A percentile compares a stretch with the other conserved stretches of the same genome.
Conservation (phyloP, 495 filamentous ascomycete genomes). For the Xylaria palmicola region DNA sequence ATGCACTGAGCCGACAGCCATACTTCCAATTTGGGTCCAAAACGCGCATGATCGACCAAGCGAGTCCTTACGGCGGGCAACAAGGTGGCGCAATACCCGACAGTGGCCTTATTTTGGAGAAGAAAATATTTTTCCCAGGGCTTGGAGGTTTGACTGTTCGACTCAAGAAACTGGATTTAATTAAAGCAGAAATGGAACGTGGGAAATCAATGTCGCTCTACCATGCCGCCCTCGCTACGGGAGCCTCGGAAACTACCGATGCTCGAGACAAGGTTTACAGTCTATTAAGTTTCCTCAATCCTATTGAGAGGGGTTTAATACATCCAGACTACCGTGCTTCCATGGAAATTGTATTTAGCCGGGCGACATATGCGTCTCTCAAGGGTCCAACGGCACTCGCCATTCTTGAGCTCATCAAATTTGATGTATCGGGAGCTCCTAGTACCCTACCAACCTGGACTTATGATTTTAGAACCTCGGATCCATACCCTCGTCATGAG, state of each 20-base stretch:
- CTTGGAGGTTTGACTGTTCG: not conserved
- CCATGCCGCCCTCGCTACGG: not conserved
- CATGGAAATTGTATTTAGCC: not conserved
- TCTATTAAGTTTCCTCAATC: not conserved
- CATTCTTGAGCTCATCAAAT: not conserved
- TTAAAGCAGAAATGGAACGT: not conserved
- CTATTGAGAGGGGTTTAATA: not conserved
- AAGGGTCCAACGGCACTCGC: not conserved
- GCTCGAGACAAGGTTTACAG: slow-evolving; percentile 1
- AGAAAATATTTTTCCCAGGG: not conserved
- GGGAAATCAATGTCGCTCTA: not conserved
- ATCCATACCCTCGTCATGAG: not conserved
- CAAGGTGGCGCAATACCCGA: not conserved
- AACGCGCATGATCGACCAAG: not conserved
- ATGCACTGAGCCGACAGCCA: not conserved
- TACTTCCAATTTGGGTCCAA: not conserved
- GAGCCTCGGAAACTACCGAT: not conserved
- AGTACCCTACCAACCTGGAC: not conserved
- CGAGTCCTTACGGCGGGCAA: not conserved
- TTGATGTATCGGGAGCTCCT: not conserved
- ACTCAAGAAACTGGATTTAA: not conserved
- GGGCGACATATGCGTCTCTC: not conserved
- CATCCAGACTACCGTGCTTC: not conserved
- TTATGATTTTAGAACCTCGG: not conserved
- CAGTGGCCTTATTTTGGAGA: not conserved